A percentile compares a stretch with the other conserved stretches of the same genome.
These are phyloP conservation scores for Penicillium sp. DNA, from an alignment of 2,329 filamentous ascomycete genomes.

Conservation along the genomic window DNA sequence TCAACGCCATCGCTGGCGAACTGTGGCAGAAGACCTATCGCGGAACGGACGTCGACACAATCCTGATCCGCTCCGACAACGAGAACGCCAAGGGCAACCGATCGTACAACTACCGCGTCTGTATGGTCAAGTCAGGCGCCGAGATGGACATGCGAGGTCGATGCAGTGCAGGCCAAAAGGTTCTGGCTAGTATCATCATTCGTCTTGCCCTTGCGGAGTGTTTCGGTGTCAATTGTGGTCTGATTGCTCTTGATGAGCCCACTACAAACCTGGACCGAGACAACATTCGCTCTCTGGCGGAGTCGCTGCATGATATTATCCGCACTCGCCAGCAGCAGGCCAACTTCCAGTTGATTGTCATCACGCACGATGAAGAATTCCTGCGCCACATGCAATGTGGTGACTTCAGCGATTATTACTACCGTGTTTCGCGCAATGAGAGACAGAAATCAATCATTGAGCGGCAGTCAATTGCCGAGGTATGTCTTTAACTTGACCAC, in stretches of 20 bases:
- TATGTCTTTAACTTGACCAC: slow-evolving; percentile 23
- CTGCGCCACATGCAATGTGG: slow-evolving; percentile 87
- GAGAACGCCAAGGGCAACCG: slow-evolving; percentile 72
- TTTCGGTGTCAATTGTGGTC: slow-evolving; percentile 91
- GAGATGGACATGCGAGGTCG: slow-evolving; percentile 99
- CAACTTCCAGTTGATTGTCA: slow-evolving; percentile 97
- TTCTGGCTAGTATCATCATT: slow-evolving; percentile 95
- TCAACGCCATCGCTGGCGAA: slow-evolving; percentile 91
- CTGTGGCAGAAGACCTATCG: slow-evolving; percentile 98
- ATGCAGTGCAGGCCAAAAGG: slow-evolving; percentile 94
- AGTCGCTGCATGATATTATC: slow-evolving; percentile 84
- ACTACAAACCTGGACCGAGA: slow-evolving; percentile 95
- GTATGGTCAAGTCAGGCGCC: slow-evolving; percentile 94
- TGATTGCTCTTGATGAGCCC: slow-evolving; percentile 95
- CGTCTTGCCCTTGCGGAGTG: slow-evolving; percentile 93
- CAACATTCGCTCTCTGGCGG: slow-evolving; percentile 87
- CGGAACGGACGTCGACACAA: slow-evolving; percentile 94
- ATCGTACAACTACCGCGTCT: slow-evolving; percentile 94
- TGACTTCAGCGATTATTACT: slow-evolving; percentile 92
- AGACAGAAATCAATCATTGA: slow-evolving; percentile 86
- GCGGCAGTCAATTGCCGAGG: slow-evolving; percentile 54
- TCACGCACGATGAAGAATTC: slow-evolving; percentile 98
- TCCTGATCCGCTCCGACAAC: slow-evolving; percentile 88
- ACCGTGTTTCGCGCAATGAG: slow-evolving; percentile 76
- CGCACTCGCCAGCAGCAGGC: slow-evolving; percentile 74